Base-by-base conservation (phyloP, 2,329 filamentous ascomycete genomes). In the Penicillium digitatum region DNA sequence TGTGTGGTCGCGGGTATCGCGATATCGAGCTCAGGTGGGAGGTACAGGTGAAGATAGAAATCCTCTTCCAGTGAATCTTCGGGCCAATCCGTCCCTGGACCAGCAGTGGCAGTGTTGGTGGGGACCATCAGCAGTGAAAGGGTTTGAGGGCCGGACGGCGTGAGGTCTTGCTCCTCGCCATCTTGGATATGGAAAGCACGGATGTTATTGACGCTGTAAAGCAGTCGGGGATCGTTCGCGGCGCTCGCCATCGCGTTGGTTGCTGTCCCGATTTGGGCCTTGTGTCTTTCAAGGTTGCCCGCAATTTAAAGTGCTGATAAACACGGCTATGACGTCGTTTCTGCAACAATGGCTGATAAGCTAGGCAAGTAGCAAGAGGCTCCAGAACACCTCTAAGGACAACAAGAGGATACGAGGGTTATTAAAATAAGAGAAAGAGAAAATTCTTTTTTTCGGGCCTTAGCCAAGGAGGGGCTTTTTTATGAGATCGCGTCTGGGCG, bases 91-190 rank as follows among this genome's bases (percentile, higher is more conserved):
- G 79, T 79, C 61, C 83, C 79, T 43, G 81, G 79, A 52, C 83
- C 80, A 42, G 83, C 77, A 54, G 81, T 82, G 58, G 78, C 77
- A 44, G 82, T 89, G 16, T 87, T 88, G 3, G 93, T 96, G 7
- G 93, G 93, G 18, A 97, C 93, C 93, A 97, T 97, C 66, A 97
- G 78, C 54, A 97, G 81, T 22, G 93, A 96, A 51, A 99, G 81
- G 0, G 92, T 96, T 77, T 96, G 91, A 18, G 91, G 87, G 2
- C 92, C 91, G 2, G 88, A 87, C 0, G 88, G 86, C 14, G 90
- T 97, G 66, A 99, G 85, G 14, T 84, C 82, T 53, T 87, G 79
- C 75, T 97, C 92, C 64, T 87, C 83, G 73, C 94, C 93, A 82
- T 95, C 84, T 72, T 90, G 85, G 58, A 97, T 85, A 71, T 96